Evolutionary conservation across 2,329 filamentous ascomycete genomes (phyloP), one percentile per base, ranked within the genome.

Genomic region (Penicillium paneum): DNA sequence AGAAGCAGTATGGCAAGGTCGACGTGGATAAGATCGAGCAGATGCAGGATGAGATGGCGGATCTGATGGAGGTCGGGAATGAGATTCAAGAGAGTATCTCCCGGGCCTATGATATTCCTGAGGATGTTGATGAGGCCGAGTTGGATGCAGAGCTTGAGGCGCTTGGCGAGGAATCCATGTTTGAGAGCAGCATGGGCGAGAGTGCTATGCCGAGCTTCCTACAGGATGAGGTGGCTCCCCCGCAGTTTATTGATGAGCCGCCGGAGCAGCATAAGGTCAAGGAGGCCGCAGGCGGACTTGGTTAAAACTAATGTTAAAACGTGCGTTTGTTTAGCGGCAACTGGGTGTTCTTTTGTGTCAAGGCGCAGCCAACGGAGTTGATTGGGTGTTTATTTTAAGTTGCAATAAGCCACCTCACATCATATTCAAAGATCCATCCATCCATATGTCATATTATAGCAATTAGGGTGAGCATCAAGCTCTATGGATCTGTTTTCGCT

Each of bases 1-100:
- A 86, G 70, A 89, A 90, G 74, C 93, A 97, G 79, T 97, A 97
- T 71, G 93, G 93, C 65, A 97, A 97, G 79, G 89, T 99, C 62
- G 89, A 99, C 69, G 88, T 99, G 51, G 94, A 97, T 75, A 91
- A 96, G 81, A 97, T 99, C 66, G 94, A 99, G 81, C 82, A 88
- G 64, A 83, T 99, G 81, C 93, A 99, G 82, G 94, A 99, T 72
- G 93, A 99, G 77, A 97, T 99, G 94, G 92, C 92, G 6, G 94
- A 99, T 75, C 74, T 99, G 66, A 90, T 99, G 84, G 94, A 99
- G 70, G 87, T 97, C 57, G 93, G 94, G 3, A 97, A 97, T 74
- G 94, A 99, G 74, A 99, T 99, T 56, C 91, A 99, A 76, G 94
- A 97, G 77, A 92, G 89, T 62, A 88, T 99, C 54, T 88, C 89